These are phyloP conservation scores for Protea cynaroides DNA, from an alignment of 164 flowering plant genomes.

Conservation along the genomic window DNA sequence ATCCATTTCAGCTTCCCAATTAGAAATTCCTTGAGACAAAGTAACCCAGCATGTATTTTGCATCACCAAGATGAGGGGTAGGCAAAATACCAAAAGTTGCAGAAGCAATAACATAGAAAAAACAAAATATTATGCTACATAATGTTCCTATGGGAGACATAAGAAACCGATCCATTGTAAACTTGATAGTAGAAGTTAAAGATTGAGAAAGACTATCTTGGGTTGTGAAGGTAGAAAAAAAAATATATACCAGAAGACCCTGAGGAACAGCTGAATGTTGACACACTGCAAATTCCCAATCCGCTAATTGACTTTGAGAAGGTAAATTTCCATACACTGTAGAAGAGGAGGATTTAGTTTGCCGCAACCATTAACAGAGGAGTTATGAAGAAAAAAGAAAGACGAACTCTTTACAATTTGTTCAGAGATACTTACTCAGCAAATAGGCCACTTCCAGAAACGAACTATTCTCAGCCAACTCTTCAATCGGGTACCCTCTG, in stretches of 20 bases:
- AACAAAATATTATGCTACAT: too few species aligned
- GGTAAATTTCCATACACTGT: conserved; percentile 94
- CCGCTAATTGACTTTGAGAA: conserved; percentile 70
- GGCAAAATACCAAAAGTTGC: too few species aligned
- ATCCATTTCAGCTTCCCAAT: too few species aligned
- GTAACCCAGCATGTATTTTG: too few species aligned
- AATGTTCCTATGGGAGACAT: not conserved
- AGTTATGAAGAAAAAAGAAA: too few species aligned
- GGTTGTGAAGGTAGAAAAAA: conserved; percentile 1
- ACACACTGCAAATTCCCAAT: conserved; percentile 91
- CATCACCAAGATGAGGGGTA: too few species aligned
- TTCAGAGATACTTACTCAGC: conserved; percentile 43
- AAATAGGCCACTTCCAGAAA: conserved; percentile 92
- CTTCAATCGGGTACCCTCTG: conserved; percentile 97
- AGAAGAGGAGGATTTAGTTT: not conserved
- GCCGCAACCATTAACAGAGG: too few species aligned
- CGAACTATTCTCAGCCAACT: conserved; percentile 86
- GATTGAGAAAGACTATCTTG: not conserved
- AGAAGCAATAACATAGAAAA: too few species aligned
- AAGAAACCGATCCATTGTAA: not conserved
- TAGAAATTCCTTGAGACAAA: too few species aligned
- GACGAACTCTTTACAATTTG: too few species aligned
- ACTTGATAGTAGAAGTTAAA: not conserved
- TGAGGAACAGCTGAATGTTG: conserved; percentile 99
- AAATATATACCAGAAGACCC: conserved; percentile 65